These are phyloP conservation scores for Adansonia madagascariensis DNA, from an alignment of 441 rosid genomes.

Conservation along the genomic window DNA sequence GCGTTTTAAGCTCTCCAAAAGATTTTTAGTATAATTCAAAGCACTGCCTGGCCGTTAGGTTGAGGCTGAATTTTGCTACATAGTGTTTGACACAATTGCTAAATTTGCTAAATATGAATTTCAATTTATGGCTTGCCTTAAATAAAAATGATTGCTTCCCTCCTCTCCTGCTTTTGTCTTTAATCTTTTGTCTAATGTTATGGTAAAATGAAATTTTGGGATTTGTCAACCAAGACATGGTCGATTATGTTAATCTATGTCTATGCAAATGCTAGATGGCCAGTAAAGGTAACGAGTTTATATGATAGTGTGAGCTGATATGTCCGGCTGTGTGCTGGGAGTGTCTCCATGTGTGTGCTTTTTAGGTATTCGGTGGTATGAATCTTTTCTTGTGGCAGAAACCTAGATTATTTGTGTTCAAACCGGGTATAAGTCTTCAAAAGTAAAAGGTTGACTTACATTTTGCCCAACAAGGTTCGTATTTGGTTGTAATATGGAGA, in stretches of 20 bases:
- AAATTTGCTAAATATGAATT: background rate
- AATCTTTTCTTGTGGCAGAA: background rate
- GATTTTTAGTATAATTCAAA: background rate
- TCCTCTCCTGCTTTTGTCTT: background rate
- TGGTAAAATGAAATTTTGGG: background rate
- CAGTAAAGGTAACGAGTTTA: background rate
- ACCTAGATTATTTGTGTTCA: background rate
- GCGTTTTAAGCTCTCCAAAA: background rate
- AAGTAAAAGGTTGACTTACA: background rate
- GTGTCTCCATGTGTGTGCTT: background rate
- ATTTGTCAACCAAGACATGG: background rate
- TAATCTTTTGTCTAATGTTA: background rate
- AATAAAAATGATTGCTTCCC: background rate
- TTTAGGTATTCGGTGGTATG: background rate
- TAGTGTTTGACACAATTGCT: background rate
- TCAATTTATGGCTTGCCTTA: background rate
- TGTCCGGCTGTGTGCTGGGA: background rate
- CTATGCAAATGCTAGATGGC: background rate
- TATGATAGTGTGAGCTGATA: background rate
- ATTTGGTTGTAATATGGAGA: background rate
- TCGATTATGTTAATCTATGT: background rate
- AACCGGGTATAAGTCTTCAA: background rate
- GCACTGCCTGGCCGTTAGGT: background rate
- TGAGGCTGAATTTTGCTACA: background rate
- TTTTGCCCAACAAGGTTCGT: background rate